Base-by-base conservation (phyloP, 192 early-diverging fungal species). In the Coemansia sp. region DNA sequence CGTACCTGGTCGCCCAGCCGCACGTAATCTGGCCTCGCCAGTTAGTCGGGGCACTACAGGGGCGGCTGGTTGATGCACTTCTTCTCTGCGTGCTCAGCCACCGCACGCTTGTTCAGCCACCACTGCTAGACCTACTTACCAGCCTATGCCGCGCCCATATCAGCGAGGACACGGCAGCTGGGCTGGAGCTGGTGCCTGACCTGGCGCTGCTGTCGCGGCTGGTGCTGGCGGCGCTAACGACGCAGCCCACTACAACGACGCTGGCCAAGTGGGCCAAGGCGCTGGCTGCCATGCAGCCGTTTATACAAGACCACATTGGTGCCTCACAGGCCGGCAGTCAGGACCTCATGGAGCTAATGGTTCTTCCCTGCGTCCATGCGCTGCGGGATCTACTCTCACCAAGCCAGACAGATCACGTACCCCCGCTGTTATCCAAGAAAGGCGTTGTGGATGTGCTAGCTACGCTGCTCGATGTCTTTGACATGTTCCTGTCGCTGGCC, bases 311-410 rank as follows among this genome's bases (percentile, higher is more conserved):
- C 11, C 58, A 60, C 18, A 56, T 65, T 5, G 29, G 42, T 2
- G 24, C 58, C 4, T 17, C 24, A 7, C 50, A 46, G 0, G 37
- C 41, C 29, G 38, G 36, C 27, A 53, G 61, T 8, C 53, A 40
- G 8, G 64, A 59, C 11, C 26, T 72, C 11, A 52, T 79, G 67
- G 59, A 33, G 6, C 48, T 26, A 39, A 41, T 79, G 56, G 67
- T 62, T 1, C 63, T 79, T 4, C 76, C 76, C 3, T 79, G 67
- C 5, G n/a, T 79, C 44, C 67, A 72, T 21, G 46, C 66, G 8
- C 27, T 79, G 55, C 66, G 70, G 6, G 44, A 69, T 34, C 61
- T 72, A 37, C 43, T 79, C 22, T 60, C 67, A 18, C 76, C n/a
- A n/a, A n/a, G n/a, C n/a, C n/a, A n/a, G n/a, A n/a, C n/a, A n/a